Conservation (phyloP, 495 filamentous ascomycete genomes). For the Penicillium pulvis region DNA sequence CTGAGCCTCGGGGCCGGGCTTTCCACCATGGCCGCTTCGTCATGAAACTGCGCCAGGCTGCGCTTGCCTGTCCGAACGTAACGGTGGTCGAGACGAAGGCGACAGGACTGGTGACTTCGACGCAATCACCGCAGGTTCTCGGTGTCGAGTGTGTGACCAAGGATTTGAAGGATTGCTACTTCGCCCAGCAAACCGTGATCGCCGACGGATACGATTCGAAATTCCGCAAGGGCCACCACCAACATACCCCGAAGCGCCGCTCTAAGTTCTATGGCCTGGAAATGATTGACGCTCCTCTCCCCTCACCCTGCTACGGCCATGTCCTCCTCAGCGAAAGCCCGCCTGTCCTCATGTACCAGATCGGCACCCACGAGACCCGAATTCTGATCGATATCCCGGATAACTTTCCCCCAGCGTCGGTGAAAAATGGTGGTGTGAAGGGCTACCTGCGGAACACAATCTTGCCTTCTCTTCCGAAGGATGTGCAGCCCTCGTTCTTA, state of each 20-base stretch:
- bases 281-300: conserved; percentile 81
- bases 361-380: conserved; percentile 91
- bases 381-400: conserved; percentile 90
- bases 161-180: conserved; percentile 69
- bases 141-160: conserved; percentile 72
- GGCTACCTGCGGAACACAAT: conserved; percentile 76
- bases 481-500: conserved; percentile 71
- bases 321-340: conserved; percentile 76
- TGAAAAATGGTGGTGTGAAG: conserved; percentile 76
- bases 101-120: conserved; percentile 59
- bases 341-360: conserved; percentile 94
- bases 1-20: conserved; percentile 62
- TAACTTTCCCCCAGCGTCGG: conserved; percentile 67
- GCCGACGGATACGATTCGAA: conserved; percentile 93
- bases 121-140: conserved; percentile 63
- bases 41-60: conserved; percentile 69
- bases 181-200: conserved; percentile 82
- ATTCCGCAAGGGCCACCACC: conserved; percentile 81
- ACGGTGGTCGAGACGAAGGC: conserved; percentile 74
- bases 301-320: conserved; percentile 74
- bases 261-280: conserved; percentile 92
- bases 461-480: conserved; percentile 73
- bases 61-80: conserved; percentile 66
- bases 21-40: conserved; percentile 90
- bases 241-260: conserved; percentile 65